phyloP scores from a whole-genome alignment of 495 filamentous ascomycete species.

The Polyplosphaeria fusca region DNA sequence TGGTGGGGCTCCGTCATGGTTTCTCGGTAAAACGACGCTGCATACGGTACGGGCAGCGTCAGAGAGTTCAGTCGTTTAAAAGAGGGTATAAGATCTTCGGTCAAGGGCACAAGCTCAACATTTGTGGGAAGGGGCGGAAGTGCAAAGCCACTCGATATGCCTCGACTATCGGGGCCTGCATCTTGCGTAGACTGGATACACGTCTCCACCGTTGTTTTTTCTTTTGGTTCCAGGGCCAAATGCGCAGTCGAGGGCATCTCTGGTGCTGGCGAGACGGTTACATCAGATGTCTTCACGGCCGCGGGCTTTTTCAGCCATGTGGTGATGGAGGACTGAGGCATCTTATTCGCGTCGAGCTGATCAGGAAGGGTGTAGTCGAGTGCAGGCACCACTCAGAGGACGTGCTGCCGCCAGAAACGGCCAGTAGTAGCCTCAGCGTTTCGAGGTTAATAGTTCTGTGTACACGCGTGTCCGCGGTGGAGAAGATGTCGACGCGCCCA shows the following conservation, averaged over 20 bases:
- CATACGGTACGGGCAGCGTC: slow-evolving; percentile 83
- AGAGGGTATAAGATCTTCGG: slow-evolving; percentile 57
- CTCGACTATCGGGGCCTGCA: slow-evolving; percentile 16
- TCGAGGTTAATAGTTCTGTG: too few relatives aligned
- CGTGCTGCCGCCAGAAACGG: too few relatives aligned
- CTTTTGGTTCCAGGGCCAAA: not conserved
- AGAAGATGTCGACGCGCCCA: not conserved
- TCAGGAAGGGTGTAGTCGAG: too few relatives aligned
- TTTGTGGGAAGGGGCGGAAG: slow-evolving; percentile 36
- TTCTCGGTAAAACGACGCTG: slow-evolving; percentile 78
- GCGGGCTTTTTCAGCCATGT: slow-evolving; percentile 42
- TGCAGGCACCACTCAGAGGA: too few relatives aligned
- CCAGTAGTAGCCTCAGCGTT: too few relatives aligned
- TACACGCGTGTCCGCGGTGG: too few relatives aligned
- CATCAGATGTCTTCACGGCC: slow-evolving; percentile 20
- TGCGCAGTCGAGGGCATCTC: not conserved
- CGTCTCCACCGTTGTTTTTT: not conserved
- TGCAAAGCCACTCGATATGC: slow-evolving; percentile 12
- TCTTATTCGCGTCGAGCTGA: too few relatives aligned
- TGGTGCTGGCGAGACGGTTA: not conserved
- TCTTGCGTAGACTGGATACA: not conserved
- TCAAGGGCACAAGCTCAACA: slow-evolving; percentile 36
- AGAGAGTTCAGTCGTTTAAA: slow-evolving; percentile 78
- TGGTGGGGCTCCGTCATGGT: slow-evolving; percentile 64
- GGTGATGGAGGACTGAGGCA: slow-evolving; percentile 41